Evolutionary conservation across 2,329 filamentous ascomycete species (phyloP).

Genomic region (Knufia fluminis): DNA sequence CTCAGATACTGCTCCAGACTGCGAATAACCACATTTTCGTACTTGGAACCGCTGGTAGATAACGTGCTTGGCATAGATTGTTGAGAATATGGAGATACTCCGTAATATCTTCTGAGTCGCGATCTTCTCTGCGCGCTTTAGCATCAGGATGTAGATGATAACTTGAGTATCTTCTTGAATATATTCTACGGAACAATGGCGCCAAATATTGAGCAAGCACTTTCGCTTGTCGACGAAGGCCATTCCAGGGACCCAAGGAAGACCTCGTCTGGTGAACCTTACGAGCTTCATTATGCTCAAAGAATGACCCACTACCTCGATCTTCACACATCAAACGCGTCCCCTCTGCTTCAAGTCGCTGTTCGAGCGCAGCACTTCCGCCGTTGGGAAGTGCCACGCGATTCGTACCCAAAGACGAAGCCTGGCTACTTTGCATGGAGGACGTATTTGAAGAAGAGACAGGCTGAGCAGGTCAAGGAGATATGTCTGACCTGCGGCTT

Average conservation of each 20-base stretch:
- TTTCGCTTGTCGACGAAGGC: constrained; percentile 63
- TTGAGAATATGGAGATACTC: too few species aligned
- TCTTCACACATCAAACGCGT: constrained; percentile 51
- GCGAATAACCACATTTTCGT: too few species aligned
- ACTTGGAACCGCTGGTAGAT: too few species aligned
- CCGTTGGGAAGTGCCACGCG: constrained; percentile 73
- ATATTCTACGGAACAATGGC: constrained; percentile 16
- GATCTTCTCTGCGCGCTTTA: too few species aligned
- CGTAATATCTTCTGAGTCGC: too few species aligned
- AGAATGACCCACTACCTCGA: constrained; percentile 69
- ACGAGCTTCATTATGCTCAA: constrained; percentile 73
- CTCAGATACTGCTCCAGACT: too few species aligned
- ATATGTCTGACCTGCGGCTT: constrained; percentile 48
- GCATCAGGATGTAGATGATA: too few species aligned
- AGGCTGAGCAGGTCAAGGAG: constrained; percentile 50
- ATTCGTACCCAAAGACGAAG: constrained; percentile 63
- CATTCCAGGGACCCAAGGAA: constrained; percentile 59
- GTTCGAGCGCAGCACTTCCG: constrained; percentile 78
- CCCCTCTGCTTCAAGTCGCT: constrained; percentile 61
- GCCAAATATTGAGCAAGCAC: constrained; percentile 35
- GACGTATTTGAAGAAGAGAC: constrained; percentile 61
- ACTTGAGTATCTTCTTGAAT: too few species aligned
- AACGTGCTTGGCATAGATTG: background rate
- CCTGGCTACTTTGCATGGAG: constrained; percentile 75
- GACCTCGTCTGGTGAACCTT: constrained; percentile 46